These are phyloP conservation scores for Aspergillus clavatus DNA, from an alignment of 2,329 filamentous ascomycete species.

Conservation along the genomic window DNA sequence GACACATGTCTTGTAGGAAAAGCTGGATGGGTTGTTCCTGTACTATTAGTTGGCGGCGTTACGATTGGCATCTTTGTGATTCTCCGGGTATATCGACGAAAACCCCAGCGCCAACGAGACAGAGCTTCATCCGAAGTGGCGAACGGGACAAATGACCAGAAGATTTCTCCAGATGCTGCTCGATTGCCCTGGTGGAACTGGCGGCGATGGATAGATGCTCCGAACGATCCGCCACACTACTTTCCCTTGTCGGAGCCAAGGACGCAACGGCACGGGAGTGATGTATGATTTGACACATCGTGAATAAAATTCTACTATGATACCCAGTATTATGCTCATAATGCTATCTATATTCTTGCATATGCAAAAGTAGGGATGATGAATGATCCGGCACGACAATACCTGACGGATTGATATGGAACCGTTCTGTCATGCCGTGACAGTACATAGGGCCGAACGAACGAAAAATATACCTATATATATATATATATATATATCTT, in stretches of 20 bases:
- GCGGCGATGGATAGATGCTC: slow-evolving; percentile 22
- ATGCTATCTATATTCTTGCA: no score
- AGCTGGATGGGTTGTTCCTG: slow-evolving; percentile 13
- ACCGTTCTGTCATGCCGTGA: no score
- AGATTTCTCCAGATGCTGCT: slow-evolving; percentile 6
- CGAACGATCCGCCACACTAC: slow-evolving; percentile 17
- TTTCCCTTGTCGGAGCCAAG: slow-evolving; percentile 24
- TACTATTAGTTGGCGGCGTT: slow-evolving; percentile 7
- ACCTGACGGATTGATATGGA: no score
- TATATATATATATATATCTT: no score
- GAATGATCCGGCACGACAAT: no score
- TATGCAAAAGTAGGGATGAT: no score
- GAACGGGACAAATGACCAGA: slow-evolving; percentile 16
- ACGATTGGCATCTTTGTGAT: slow-evolving; percentile 9
- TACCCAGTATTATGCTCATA: slow-evolving; percentile 11
- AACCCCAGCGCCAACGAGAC: slow-evolving; percentile 1
- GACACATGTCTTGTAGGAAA: slow-evolving; percentile 3
- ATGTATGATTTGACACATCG: neutral
- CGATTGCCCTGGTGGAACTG: slow-evolving; percentile 30
- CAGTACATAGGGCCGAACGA: no score
- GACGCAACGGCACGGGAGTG: neutral
- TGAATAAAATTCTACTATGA: no score
- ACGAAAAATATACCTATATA: no score
- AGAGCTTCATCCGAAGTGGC: slow-evolving; percentile 14
- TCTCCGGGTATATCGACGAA: slow-evolving; percentile 10